phyloP scores from a whole-genome alignment of 768 basidiomycete species.

The Russula sp. region DNA sequence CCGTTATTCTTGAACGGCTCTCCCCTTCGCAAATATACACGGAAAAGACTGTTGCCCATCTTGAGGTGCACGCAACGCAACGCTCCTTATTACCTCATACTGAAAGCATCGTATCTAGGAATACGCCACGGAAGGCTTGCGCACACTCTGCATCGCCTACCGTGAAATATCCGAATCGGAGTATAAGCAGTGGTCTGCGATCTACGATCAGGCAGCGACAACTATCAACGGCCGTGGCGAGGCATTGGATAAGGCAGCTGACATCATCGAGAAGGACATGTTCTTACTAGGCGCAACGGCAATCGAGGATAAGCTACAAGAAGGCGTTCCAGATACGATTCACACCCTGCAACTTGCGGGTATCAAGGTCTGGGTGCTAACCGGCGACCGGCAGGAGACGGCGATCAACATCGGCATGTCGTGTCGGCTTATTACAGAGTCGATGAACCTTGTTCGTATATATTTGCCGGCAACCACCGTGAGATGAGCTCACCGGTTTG shows the following conservation, averaged over 20 bases:
- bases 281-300: constrained; percentile 94
- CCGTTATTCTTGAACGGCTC: constrained; percentile 92
- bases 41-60: constrained; percentile 81
- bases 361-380: constrained; percentile 98
- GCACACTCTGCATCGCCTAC: constrained; percentile 94
- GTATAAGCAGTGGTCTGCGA: constrained; percentile 80
- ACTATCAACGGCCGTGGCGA: constrained; percentile 94
- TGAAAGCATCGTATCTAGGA: constrained; percentile 44
- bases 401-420: constrained; percentile 99
- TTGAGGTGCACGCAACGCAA: constrained; percentile 56
- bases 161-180: constrained; percentile 90
- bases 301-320: constrained; percentile 97
- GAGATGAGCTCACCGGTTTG: background rate
- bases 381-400: constrained; percentile 97
- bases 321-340: constrained; percentile 97
- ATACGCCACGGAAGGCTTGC: constrained; percentile 93
- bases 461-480: background rate
- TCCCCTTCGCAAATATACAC: constrained; percentile 77
- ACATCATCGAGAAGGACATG: constrained; percentile 92
- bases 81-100: background rate
- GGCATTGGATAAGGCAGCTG: constrained; percentile 90
- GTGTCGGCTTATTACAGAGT: constrained; percentile 93
- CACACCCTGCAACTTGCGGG: constrained; percentile 97
- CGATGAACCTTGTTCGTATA: constrained; percentile 84
- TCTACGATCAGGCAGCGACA: constrained; percentile 90